A percentile compares a stretch with the other conserved stretches of the same genome.
phyloP scores from a whole-genome alignment of 2,329 filamentous ascomycete genomes.

The Penicillium decumbens region DNA sequence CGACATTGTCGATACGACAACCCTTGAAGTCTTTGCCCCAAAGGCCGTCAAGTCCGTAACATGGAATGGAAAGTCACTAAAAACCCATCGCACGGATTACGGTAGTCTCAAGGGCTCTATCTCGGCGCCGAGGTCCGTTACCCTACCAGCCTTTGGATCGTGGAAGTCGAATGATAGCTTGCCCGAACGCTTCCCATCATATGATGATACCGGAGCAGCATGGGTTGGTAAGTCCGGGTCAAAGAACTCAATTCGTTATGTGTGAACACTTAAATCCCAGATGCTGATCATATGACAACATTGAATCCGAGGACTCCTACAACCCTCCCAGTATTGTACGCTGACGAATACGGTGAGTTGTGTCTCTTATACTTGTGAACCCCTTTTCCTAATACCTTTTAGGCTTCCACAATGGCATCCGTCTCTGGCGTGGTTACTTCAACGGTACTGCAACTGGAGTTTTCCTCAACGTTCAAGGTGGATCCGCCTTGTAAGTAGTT shows the following conservation, averaged over 20 bases:
- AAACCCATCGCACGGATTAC: conserved; percentile 34
- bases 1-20: conserved; percentile 43
- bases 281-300: conserved; percentile 42
- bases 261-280: conserved; percentile 13
- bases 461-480: conserved; percentile 52
- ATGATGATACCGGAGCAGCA: conserved; percentile 42
- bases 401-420: conserved; percentile 44
- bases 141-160: conserved; percentile 30
- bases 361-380: background rate
- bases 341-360: conserved; percentile 41
- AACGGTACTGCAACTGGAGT: conserved; percentile 33
- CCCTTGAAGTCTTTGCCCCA: conserved; percentile 48
- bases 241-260: background rate
- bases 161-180: conserved; percentile 45
- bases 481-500: conserved; percentile 44
- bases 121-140: conserved; percentile 23
- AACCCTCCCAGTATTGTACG: conserved; percentile 46
- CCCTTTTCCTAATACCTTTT: background rate
- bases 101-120: conserved; percentile 39
- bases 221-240: conserved; percentile 31
- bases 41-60: conserved; percentile 44
- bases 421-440: conserved; percentile 46
- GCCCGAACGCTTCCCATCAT: conserved; percentile 39
- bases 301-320: conserved; percentile 40
- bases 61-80: conserved; percentile 48